Conservation (phyloP, 75 land plant genomes). For the Gnetum montanum region DNA sequence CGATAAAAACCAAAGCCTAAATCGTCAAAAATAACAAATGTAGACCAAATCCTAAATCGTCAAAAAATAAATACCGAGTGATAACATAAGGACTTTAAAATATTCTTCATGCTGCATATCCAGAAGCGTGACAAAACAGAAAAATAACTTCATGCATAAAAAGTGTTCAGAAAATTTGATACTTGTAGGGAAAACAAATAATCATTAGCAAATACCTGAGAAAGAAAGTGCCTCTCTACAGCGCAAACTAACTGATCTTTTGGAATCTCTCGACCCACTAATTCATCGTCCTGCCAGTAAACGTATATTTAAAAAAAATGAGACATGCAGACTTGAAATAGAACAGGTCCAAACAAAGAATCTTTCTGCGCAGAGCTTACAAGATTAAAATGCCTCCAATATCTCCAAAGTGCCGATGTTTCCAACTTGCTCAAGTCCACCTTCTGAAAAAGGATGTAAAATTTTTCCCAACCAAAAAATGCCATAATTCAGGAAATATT, state of each 20-base stretch:
- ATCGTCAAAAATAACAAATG: too few relatives aligned
- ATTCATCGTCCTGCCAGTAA: too few relatives aligned
- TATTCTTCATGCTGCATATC: background rate
- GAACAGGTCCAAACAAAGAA: too few relatives aligned
- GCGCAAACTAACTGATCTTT: slow-evolving; percentile 16
- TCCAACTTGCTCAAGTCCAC: slow-evolving; percentile 91
- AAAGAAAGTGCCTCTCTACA: slow-evolving; percentile 14
- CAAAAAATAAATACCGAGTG: too few relatives aligned
- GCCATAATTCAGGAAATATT: too few relatives aligned
- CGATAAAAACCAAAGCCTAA: too few relatives aligned
- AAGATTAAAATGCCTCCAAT: slow-evolving; percentile 84
- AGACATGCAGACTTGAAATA: too few relatives aligned
- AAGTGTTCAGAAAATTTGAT: background rate
- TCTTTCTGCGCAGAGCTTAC: too few relatives aligned
- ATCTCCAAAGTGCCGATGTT: slow-evolving; percentile 81
- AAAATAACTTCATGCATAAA: background rate
- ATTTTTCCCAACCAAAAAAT: too few relatives aligned
- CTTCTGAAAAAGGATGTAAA: slow-evolving; percentile 65
- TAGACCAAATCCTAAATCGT: too few relatives aligned
- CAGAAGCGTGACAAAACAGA: background rate
- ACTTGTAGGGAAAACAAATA: background rate
- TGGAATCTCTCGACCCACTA: slow-evolving; percentile 6
- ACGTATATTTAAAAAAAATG: too few relatives aligned
- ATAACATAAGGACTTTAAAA: too few relatives aligned
- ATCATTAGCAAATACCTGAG: slow-evolving; percentile 10